Evolutionary conservation across 192 early-diverging fungal species (phyloP).

Genomic region (Coemansia sp.): DNA sequence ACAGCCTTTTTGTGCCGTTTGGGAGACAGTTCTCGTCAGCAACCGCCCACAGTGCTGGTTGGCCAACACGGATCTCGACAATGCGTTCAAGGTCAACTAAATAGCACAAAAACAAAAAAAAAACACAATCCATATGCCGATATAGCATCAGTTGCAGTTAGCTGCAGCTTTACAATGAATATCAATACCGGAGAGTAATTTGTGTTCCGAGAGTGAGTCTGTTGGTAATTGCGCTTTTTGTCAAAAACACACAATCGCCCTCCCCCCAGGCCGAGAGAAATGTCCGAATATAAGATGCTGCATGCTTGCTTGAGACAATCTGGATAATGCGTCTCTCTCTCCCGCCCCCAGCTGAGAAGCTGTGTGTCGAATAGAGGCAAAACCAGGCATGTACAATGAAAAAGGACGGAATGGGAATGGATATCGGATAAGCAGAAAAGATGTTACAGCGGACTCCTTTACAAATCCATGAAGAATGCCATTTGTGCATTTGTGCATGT

Average conservation of each 20-base stretch:
- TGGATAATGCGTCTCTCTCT: too few relatives aligned
- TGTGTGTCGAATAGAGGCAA: too few relatives aligned
- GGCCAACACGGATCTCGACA: slow-evolving; percentile 49
- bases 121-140: background rate
- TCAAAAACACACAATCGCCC: background rate
- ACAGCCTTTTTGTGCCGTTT: slow-evolving; percentile 38
- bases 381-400: too few relatives aligned
- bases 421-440: background rate
- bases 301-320: too few relatives aligned
- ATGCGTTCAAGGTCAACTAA: slow-evolving; percentile 58
- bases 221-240: background rate
- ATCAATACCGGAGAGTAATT: background rate
- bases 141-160: background rate
- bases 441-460: background rate
- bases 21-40: slow-evolving; percentile 42
- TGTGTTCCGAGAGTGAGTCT: background rate
- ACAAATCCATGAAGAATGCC: background rate
- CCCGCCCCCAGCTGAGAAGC: too few relatives aligned
- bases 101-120: background rate
- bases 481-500: background rate
- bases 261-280: too few relatives aligned
- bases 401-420: too few relatives aligned
- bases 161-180: background rate
- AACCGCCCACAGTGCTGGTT: slow-evolving; percentile 52
- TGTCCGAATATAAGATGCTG: too few relatives aligned